Conservation (phyloP, 805 yeast species). For the Suhomyces xylopsoci region DNA sequence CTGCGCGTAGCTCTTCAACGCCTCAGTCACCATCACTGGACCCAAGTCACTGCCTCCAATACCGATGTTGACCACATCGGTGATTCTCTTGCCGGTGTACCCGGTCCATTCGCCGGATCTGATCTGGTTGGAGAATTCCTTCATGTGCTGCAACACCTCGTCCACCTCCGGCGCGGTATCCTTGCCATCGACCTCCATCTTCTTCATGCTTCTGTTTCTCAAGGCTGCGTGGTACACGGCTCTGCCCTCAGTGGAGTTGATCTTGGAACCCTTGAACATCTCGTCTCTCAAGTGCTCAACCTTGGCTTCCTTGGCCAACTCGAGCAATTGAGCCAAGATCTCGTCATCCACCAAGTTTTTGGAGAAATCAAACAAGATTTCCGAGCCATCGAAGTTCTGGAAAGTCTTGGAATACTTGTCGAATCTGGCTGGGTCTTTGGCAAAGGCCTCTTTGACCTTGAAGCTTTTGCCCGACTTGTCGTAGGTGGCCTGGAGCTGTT, state of each 20-base stretch:
- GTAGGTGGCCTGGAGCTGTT: slow-evolving; percentile 66
- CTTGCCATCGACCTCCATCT: slow-evolving; percentile 84
- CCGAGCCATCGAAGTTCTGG: slow-evolving; percentile 79
- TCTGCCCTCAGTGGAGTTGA: slow-evolving; percentile 93
- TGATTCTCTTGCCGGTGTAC: slow-evolving; percentile 90
- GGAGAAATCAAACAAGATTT: slow-evolving; percentile 91
- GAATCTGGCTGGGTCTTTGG: slow-evolving; percentile 70
- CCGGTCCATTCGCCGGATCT: slow-evolving; percentile 97
- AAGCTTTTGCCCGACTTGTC: slow-evolving; percentile 66
- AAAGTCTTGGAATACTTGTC: slow-evolving; percentile 74
- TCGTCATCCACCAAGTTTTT: slow-evolving; percentile 91
- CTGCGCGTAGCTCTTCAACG: slow-evolving; percentile 83
- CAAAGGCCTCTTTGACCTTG: slow-evolving; percentile 75
- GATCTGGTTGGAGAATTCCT: slow-evolving; percentile 85
- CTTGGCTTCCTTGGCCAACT: slow-evolving; percentile 86
- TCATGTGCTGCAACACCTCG: slow-evolving; percentile 90
- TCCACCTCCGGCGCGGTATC: slow-evolving; percentile 92
- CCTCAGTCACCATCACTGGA: slow-evolving; percentile 99
- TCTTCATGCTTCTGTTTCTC: slow-evolving; percentile 84
- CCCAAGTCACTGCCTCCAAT: slow-evolving; percentile 99
- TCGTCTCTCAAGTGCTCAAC: slow-evolving; percentile 85
- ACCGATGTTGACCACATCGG: slow-evolving; percentile 95
- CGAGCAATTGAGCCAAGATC: slow-evolving; percentile 60
- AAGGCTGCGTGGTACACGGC: slow-evolving; percentile 97
- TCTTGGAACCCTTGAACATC: slow-evolving; percentile 89